phyloP scores from a whole-genome alignment of 768 basidiomycete genomes.

The Cystobasidium ongulense region DNA sequence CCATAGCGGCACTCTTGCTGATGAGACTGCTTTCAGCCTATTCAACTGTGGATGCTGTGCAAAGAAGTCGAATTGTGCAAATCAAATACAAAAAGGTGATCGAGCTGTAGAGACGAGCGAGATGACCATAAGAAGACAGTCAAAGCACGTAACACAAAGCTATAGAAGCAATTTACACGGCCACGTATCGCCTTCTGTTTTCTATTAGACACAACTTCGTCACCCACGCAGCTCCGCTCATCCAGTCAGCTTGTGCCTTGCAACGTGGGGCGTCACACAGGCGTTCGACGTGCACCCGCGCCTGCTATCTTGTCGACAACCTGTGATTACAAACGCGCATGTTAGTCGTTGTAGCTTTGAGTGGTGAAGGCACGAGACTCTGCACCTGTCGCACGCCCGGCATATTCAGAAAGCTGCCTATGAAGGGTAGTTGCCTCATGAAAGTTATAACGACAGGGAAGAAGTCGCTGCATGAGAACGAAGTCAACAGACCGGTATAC shows the following conservation, averaged over 20 bases:
- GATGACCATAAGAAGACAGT: too few species aligned
- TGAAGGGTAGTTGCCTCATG: conserved; percentile 81
- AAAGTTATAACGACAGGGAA: conserved; percentile 98
- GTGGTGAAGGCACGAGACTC: conserved; percentile 40
- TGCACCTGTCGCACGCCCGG: conserved; percentile 76
- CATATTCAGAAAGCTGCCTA: conserved; percentile 74
- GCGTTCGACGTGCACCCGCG: conserved; percentile 41
- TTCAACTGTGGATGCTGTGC: too few species aligned
- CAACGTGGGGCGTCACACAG: neutral
- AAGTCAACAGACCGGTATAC: neutral
- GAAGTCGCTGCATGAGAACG: conserved; percentile 65
- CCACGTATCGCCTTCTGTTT: neutral
- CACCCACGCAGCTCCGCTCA: too few species aligned
- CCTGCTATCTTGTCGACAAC: conserved; percentile 71
- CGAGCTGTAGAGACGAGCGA: neutral
- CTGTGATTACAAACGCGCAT: conserved; percentile 46
- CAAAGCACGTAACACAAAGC: too few species aligned
- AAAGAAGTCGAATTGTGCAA: neutral
- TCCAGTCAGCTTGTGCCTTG: too few species aligned
- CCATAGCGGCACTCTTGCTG: too few species aligned
- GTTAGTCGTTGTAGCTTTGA: neutral
- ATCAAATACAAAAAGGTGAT: neutral
- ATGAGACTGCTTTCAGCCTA: too few species aligned
- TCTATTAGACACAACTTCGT: neutral
- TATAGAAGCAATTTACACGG: neutral